Percentiles rank a stretch among this genome's conserved stretches.
These are phyloP conservation scores for Primulina huaijiensis DNA, from an alignment of 257 asterid species.

Conservation along the genomic window DNA sequence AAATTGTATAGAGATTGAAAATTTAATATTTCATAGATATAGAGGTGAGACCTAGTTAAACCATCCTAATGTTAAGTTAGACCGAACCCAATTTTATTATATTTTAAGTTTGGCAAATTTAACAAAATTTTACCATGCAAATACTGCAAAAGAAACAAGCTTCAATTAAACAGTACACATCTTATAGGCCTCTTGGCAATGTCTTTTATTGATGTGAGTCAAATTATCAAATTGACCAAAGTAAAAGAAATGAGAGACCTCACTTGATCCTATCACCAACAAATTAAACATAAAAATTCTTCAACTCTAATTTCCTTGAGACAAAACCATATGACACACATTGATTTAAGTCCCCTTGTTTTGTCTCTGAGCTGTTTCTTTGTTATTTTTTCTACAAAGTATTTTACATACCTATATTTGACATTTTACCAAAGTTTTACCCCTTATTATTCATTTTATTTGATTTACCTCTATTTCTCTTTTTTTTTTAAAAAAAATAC, in stretches of 20 bases:
- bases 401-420: no score
- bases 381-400: background rate
- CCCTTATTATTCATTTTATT: background rate
- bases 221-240: background rate
- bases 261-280: background rate
- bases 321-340: background rate
- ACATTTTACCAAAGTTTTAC: background rate
- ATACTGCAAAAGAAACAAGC: background rate
- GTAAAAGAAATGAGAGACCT: background rate
- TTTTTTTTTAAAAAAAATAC: no score
- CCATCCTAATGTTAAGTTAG: no score
- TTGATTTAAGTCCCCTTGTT: background rate
- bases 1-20: no score
- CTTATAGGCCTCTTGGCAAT: background rate
- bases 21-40: no score
- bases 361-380: background rate
- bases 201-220: background rate
- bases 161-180: background rate
- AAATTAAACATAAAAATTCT: background rate
- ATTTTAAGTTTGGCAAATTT: no score
- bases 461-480: background rate
- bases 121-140: background rate
- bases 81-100: no score
- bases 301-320: background rate
- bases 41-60: no score